Evolutionary conservation across 2,329 filamentous ascomycete species (phyloP).

Genomic region (Lasiodiplodia sp.): DNA sequence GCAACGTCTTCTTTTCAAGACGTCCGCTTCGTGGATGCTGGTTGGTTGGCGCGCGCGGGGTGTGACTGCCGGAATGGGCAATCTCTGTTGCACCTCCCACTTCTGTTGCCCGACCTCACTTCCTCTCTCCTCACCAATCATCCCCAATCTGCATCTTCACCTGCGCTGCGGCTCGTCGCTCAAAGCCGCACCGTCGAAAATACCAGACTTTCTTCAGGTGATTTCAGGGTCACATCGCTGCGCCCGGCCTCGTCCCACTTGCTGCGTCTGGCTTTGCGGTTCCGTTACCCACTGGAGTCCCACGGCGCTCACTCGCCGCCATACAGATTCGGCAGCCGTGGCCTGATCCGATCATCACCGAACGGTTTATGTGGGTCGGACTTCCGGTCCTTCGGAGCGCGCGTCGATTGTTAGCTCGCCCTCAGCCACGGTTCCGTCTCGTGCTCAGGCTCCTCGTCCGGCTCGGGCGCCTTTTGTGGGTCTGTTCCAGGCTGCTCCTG

Average conservation of each 20-base stretch:
- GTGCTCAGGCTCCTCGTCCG: not conserved
- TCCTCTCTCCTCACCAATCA: not conserved
- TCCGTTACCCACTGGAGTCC: not conserved
- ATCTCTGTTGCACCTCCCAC: not conserved
- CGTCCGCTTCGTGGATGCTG: not conserved
- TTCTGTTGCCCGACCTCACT: not conserved
- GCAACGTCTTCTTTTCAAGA: not conserved
- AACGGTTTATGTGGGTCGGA: conserved; percentile 18
- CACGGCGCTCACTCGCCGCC: not conserved
- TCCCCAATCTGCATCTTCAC: not conserved
- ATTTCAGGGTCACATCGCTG: not conserved
- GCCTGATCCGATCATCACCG: not conserved
- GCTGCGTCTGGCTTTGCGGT: not conserved
- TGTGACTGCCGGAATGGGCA: not conserved
- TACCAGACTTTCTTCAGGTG: not conserved
- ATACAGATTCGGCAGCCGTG: not conserved
- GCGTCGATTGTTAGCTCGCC: not conserved
- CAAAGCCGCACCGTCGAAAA: not conserved
- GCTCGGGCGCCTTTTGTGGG: not conserved
- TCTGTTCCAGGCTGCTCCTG: not conserved
- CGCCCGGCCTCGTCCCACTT: not conserved
- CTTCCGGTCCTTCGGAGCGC: not conserved
- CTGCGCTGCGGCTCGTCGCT: not conserved
- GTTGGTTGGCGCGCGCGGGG: not conserved
- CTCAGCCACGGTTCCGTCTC: not conserved